Evolutionary conservation across 2,329 filamentous ascomycete genomes (phyloP).

Genomic region (Pleoardoris graminearum): DNA sequence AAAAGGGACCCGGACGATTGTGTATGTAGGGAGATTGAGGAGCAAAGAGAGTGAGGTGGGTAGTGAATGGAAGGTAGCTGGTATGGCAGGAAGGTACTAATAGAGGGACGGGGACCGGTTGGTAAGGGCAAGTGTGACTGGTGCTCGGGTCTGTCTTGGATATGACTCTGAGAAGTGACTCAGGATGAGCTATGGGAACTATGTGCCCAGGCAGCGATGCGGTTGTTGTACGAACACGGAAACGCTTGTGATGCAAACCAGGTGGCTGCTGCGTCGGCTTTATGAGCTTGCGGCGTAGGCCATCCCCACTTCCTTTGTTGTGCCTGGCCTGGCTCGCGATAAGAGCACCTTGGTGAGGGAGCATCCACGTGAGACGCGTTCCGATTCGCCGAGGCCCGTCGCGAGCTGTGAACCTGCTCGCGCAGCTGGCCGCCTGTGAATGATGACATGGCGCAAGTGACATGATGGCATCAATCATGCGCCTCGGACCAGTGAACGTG

Average conservation of each 20-base stretch:
- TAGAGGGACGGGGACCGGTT: constrained; percentile 26
- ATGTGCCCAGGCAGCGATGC: constrained; percentile 33
- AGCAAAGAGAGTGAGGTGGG: constrained; percentile 13
- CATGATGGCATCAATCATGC: constrained; percentile 39
- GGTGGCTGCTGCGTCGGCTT: constrained; percentile 9
- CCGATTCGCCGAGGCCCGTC: constrained; percentile 38
- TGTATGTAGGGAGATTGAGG: constrained; percentile 9
- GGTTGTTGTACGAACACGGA: constrained; percentile 24
- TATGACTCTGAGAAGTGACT: constrained; percentile 43
- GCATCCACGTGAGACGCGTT: constrained; percentile 26
- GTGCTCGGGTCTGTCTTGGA: constrained; percentile 35
- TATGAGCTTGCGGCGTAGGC: constrained; percentile 9
- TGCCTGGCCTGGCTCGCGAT: constrained; percentile 27
- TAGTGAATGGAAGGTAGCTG: constrained; percentile 16
- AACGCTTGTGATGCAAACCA: constrained; percentile 21
- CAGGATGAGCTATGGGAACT: constrained; percentile 28
- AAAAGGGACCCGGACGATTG: constrained; percentile 2
- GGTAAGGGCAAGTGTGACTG: constrained; percentile 34
- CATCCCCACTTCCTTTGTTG: constrained; percentile 22
- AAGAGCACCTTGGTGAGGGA: constrained; percentile 22
- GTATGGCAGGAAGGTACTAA: constrained; percentile 30
- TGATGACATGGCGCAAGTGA: constrained; percentile 27
- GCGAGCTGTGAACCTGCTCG: constrained; percentile 8
- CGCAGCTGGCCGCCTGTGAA: constrained; percentile 8
- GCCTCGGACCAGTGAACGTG: constrained; percentile 38